A percentile compares a stretch with the other conserved stretches of the same genome.
Evolutionary conservation across 164 flowering plant genomes (phyloP).

Genomic region (Vitis rotundifolia): DNA sequence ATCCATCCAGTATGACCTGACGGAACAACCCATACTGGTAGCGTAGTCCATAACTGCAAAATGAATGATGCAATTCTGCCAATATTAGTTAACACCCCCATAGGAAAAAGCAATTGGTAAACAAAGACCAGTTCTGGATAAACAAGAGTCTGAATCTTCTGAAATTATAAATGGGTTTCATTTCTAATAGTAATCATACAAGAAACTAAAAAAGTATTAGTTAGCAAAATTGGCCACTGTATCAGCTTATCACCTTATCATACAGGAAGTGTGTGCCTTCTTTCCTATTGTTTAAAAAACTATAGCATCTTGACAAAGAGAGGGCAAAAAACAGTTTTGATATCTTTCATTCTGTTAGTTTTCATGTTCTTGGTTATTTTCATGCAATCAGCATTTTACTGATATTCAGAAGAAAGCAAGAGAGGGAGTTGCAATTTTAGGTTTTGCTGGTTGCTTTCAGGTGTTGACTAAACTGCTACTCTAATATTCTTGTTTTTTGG

Average conservation of each 20-base stretch:
- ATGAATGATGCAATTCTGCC: constrained; percentile 3
- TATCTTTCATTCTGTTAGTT: no score
- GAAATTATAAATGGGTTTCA: not conserved
- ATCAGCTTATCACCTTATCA: not conserved
- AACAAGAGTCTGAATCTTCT: not conserved
- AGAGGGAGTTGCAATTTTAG: not conserved
- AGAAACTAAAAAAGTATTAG: not conserved
- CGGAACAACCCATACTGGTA: constrained; percentile 63
- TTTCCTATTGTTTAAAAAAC: no score
- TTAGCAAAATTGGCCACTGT: not conserved
- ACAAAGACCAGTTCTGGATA: not conserved
- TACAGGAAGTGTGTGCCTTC: no score
- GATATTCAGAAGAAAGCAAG: not conserved
- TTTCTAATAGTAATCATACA: not conserved
- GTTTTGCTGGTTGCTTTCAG: no score
- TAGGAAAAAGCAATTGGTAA: not conserved
- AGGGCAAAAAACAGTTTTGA: no score
- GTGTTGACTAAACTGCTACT: not conserved
- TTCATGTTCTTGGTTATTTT: no score
- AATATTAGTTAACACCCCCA: not conserved
- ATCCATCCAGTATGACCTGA: constrained; percentile 56
- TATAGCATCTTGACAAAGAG: no score
- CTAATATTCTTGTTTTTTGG: not conserved
- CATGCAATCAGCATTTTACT: not conserved
- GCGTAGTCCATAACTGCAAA: constrained; percentile 58